A percentile compares a stretch with the other conserved stretches of the same genome.
phyloP scores from a whole-genome alignment of 352 stramenopile genomes.

The Globisporangium radiosum region DNA sequence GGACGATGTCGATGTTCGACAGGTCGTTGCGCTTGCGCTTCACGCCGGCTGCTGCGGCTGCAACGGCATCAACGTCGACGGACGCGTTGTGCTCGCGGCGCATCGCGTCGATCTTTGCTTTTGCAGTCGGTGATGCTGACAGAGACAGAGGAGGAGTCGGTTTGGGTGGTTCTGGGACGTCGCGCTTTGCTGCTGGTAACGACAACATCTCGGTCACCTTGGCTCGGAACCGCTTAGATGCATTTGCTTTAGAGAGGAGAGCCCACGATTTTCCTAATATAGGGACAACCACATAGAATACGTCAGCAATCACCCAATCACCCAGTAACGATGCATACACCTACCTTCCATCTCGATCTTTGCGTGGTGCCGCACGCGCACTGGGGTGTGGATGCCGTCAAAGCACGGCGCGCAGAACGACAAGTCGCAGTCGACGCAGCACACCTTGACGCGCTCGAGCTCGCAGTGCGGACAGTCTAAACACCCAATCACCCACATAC shows the following conservation, averaged over 20 bases:
- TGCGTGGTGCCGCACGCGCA: slow-evolving; percentile 23
- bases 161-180: background rate
- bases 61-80: background rate
- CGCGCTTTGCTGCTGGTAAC: background rate
- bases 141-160: background rate
- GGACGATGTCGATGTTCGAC: slow-evolving; percentile 45
- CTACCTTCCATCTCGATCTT: slow-evolving; percentile 38
- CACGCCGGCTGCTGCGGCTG: slow-evolving; percentile 3
- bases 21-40: slow-evolving; percentile 39
- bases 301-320: background rate
- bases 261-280: slow-evolving; percentile 32
- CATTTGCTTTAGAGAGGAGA: slow-evolving; percentile 32
- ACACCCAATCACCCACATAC: background rate
- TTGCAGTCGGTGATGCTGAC: too few relatives aligned
- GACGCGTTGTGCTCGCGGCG: background rate
- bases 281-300: background rate
- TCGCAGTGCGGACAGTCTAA: slow-evolving; percentile 66
- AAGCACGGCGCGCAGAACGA: slow-evolving; percentile 61
- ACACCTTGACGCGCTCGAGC: slow-evolving; percentile 30
- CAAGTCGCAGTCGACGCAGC: slow-evolving; percentile 55
- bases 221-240: slow-evolving; percentile 36
- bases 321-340: background rate
- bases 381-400: slow-evolving; percentile 36
- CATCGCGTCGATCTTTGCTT: too few relatives aligned
- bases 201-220: slow-evolving; percentile 30